phyloP scores from a whole-genome alignment of 805 yeast genomes.

The Candida wancherniae region DNA sequence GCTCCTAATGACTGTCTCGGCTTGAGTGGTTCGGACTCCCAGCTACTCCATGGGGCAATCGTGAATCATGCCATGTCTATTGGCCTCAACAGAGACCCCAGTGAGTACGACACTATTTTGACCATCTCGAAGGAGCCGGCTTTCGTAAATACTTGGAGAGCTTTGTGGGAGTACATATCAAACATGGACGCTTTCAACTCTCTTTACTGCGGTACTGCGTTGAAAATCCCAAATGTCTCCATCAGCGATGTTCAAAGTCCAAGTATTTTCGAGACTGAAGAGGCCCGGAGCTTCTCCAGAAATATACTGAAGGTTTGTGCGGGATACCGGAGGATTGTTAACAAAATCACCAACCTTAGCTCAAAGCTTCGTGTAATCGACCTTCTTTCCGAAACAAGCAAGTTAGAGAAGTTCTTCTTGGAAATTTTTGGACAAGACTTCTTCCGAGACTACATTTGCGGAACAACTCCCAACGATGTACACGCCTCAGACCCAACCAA shows the following conservation, averaged over 20 bases:
- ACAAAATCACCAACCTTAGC: constrained; percentile 23
- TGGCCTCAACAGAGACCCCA: constrained; percentile 40
- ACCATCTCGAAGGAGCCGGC: constrained; percentile 25
- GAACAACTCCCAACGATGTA: constrained; percentile 21
- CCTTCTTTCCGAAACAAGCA: constrained; percentile 31
- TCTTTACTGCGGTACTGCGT: constrained; percentile 29
- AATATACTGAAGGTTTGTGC: constrained; percentile 18
- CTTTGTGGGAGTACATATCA: constrained; percentile 31
- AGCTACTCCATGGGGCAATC: constrained; percentile 33
- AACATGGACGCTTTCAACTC: constrained; percentile 28
- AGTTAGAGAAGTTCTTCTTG: constrained; percentile 31
- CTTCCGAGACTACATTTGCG: constrained; percentile 34
- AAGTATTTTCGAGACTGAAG: constrained; percentile 8
- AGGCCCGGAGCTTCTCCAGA: constrained; percentile 8
- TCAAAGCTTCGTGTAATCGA: constrained; percentile 32
- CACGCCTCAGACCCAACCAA: constrained; percentile 6
- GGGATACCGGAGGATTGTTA: constrained; percentile 27
- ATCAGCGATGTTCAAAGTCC: constrained; percentile 34
- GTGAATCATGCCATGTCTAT: constrained; percentile 36
- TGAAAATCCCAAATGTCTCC: constrained; percentile 24
- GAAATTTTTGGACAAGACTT: constrained; percentile 39
- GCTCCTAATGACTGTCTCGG: constrained; percentile 42
- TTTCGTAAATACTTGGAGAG: constrained; percentile 31
- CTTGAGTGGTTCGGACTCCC: constrained; percentile 36
- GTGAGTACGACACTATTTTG: constrained; percentile 25